Evolutionary conservation across 768 basidiomycete species (phyloP).

Genomic region (Boletus rubescentipes): DNA sequence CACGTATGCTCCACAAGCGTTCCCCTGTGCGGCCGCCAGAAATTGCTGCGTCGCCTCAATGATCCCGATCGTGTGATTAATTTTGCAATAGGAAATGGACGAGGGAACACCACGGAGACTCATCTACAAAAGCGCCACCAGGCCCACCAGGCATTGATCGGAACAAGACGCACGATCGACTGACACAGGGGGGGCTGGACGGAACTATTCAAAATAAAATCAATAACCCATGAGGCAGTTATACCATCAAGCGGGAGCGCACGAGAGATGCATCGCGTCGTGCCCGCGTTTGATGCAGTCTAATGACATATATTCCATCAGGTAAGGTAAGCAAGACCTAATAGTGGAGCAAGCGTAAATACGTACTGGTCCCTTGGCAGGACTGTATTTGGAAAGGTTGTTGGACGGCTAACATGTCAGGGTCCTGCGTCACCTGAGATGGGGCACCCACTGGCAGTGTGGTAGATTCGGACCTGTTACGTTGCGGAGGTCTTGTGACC

Average conservation of each 20-base stretch:
- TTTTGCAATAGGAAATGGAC: slow-evolving; percentile 27
- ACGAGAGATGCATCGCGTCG: slow-evolving; percentile 7
- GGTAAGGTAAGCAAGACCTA: slow-evolving; percentile 13
- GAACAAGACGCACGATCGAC: slow-evolving; percentile 25
- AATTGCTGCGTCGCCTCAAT: slow-evolving; percentile 22
- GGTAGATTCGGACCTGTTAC: background rate
- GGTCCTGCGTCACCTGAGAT: slow-evolving; percentile 8
- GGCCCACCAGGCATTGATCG: slow-evolving; percentile 23
- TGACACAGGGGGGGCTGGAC: slow-evolving; percentile 10
- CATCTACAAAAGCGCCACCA: slow-evolving; percentile 17
- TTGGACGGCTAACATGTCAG: slow-evolving; percentile 7
- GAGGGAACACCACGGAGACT: slow-evolving; percentile 28
- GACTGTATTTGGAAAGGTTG: slow-evolving; percentile 21
- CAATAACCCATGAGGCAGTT: slow-evolving; percentile 19
- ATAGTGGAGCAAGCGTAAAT: slow-evolving; percentile 21
- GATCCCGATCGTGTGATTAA: slow-evolving; percentile 13
- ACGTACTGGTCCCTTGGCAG: slow-evolving; percentile 25
- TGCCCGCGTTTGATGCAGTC: slow-evolving; percentile 11
- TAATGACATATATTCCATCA: slow-evolving; percentile 18
- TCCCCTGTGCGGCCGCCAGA: slow-evolving; percentile 11
- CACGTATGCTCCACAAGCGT: slow-evolving; percentile 19
- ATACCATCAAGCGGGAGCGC: slow-evolving; percentile 16
- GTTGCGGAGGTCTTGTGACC: slow-evolving; percentile 1
- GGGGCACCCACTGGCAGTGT: slow-evolving; percentile 2
- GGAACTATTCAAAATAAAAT: slow-evolving; percentile 8